Evolutionary conservation across 768 basidiomycete genomes (phyloP).

Genomic region (Cyathus striatus): DNA sequence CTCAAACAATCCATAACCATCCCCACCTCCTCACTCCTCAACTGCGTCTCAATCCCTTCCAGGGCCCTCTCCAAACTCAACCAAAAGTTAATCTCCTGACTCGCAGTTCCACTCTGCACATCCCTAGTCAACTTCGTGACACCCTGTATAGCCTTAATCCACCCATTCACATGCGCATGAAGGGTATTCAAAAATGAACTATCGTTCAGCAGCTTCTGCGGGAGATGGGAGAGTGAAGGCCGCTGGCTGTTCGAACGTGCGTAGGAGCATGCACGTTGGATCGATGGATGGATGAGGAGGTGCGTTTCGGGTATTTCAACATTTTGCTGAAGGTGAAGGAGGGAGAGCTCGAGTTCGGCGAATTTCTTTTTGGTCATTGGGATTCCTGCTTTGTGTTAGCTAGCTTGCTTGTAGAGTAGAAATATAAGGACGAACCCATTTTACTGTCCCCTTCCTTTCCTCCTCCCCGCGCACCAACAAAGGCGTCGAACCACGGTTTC

Average conservation of each 20-base stretch:
- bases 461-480: slow-evolving; percentile 77
- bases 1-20: slow-evolving; percentile 92
- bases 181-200: slow-evolving; percentile 90
- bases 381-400: slow-evolving; percentile 45
- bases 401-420: not conserved
- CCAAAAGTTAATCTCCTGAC: slow-evolving; percentile 99
- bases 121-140: slow-evolving; percentile 96
- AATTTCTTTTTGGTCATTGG: slow-evolving; percentile 99
- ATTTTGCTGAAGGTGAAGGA: slow-evolving; percentile 95
- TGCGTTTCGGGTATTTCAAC: slow-evolving; percentile 98
- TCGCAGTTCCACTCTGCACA: slow-evolving; percentile 91
- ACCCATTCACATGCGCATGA: slow-evolving; percentile 90
- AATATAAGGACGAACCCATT: slow-evolving; percentile 45
- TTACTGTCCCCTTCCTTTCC: slow-evolving; percentile 77
- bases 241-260: slow-evolving; percentile 49
- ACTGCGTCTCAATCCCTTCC: slow-evolving; percentile 88
- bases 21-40: slow-evolving; percentile 86
- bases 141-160: slow-evolving; percentile 97
- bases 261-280: slow-evolving; percentile 83
- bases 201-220: slow-evolving; percentile 73
- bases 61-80: slow-evolving; percentile 88
- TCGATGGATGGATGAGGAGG: slow-evolving; percentile 84
- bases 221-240: slow-evolving; percentile 74
- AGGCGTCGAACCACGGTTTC: slow-evolving; percentile 98
- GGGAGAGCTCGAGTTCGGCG: slow-evolving; percentile 91